Evolutionary conservation across 1,139 yeast genomes (phyloP).

Genomic region (Trichomonascaceae sp.): DNA sequence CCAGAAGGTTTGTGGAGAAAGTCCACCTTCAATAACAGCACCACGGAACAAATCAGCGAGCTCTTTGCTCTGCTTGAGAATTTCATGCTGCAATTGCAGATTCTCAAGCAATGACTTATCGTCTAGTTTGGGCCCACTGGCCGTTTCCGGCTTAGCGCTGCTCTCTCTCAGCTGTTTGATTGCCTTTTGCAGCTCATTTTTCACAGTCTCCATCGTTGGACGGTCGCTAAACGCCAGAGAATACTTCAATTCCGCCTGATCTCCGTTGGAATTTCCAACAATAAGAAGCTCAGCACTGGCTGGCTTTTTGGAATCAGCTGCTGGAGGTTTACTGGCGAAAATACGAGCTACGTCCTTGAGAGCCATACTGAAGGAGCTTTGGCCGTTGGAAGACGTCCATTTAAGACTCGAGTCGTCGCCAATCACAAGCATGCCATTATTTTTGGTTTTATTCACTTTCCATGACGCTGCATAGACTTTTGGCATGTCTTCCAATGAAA

Average conservation of each 20-base stretch:
- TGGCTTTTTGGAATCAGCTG: neutral
- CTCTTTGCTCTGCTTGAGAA: conserved; percentile 63
- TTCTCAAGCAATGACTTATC: conserved; percentile 51
- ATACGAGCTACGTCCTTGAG: conserved; percentile 4
- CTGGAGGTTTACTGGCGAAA: conserved; percentile 63
- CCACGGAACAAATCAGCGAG: conserved; percentile 76
- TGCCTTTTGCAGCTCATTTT: conserved; percentile 61
- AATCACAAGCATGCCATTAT: conserved; percentile 3
- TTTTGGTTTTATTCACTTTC: conserved; percentile 4
- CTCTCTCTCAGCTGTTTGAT: conserved; percentile 30
- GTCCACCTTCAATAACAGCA: conserved; percentile 72
- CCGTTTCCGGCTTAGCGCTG: conserved; percentile 19
- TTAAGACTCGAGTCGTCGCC: conserved; percentile 4
- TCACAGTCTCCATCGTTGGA: conserved; percentile 69
- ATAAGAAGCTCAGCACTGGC: conserved; percentile 24
- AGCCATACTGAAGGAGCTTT: conserved; percentile 35
- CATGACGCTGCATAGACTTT: conserved; percentile 7
- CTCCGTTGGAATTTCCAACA: neutral
- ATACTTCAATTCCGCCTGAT: conserved; percentile 40
- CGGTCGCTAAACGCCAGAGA: conserved; percentile 62
- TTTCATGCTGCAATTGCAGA: conserved; percentile 68
- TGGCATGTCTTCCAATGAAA: neutral
- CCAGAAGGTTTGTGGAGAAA: conserved; percentile 87
- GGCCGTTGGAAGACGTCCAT: conserved; percentile 5
- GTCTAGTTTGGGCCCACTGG: conserved; percentile 32